Evolutionary conservation across 2,329 filamentous ascomycete genomes (phyloP).

Genomic region (Aplosporella prunicola): DNA sequence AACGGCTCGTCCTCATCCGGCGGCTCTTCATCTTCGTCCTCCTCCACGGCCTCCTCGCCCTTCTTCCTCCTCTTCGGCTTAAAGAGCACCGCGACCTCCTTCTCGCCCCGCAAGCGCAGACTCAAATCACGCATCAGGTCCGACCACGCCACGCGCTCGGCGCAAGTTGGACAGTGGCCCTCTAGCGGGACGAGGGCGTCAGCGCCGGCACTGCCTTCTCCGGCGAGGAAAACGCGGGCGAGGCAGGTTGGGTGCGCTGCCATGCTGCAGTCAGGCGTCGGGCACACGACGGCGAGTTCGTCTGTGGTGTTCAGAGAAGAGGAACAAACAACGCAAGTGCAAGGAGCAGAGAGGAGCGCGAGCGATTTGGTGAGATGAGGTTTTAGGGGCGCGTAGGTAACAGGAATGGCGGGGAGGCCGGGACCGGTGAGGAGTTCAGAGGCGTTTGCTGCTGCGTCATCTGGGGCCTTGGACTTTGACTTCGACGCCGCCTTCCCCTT

Average conservation of each 20-base stretch:
- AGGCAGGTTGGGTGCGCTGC: slow-evolving; percentile 49
- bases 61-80: slow-evolving; percentile 38
- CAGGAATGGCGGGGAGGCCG: slow-evolving; percentile 39
- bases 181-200: slow-evolving; percentile 53
- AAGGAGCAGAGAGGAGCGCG: slow-evolving; percentile 16
- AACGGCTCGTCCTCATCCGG: too few species aligned
- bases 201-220: slow-evolving; percentile 24
- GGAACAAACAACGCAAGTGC: slow-evolving; percentile 43
- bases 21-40: slow-evolving; percentile 3
- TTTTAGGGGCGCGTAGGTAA: slow-evolving; percentile 44
- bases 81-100: slow-evolving; percentile 60
- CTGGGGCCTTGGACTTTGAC: background rate
- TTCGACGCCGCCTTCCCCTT: too few species aligned
- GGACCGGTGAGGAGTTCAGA: slow-evolving; percentile 12
- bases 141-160: slow-evolving; percentile 55
- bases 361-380: slow-evolving; percentile 44
- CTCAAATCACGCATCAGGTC: slow-evolving; percentile 77
- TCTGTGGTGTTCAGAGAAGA: slow-evolving; percentile 25
- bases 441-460: slow-evolving; percentile 13
- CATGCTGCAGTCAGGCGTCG: slow-evolving; percentile 37
- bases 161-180: slow-evolving; percentile 65
- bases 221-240: slow-evolving; percentile 41
- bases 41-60: slow-evolving; percentile 13
- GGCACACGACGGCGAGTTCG: slow-evolving; percentile 44
- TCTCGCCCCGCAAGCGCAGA: slow-evolving; percentile 58